Conservation (phyloP, 768 basidiomycete species). For the Mrakia frigida region DNA sequence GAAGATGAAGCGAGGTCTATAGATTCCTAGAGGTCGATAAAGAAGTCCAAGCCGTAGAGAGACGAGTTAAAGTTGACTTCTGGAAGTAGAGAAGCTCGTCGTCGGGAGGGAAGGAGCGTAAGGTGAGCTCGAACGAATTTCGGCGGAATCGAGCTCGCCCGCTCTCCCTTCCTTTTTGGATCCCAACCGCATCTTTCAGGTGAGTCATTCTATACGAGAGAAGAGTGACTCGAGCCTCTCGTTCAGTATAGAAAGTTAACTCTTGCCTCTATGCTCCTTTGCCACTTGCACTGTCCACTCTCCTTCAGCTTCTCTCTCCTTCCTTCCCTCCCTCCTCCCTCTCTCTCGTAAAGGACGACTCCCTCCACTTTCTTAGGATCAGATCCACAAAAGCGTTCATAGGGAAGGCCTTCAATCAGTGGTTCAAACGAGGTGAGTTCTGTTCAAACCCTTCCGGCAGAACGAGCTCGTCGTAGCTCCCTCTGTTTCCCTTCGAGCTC, state of each 20-base stretch:
- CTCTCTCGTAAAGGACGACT: neutral
- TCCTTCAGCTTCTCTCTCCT: neutral
- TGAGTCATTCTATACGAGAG: neutral
- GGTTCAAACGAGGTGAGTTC: no score
- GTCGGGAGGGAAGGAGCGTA: no score
- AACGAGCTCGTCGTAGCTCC: neutral
- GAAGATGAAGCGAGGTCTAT: no score
- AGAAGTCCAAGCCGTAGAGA: no score
- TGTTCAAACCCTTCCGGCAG: neutral
- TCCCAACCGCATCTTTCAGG: no score
- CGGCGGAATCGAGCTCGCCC: neutral
- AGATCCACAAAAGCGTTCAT: neutral
- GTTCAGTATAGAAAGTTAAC: no score
- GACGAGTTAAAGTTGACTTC: no score
- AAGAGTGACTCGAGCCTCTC: neutral
- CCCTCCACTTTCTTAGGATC: neutral
- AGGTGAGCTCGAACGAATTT: neutral
- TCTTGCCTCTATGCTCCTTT: no score
- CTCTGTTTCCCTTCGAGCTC: neutral
- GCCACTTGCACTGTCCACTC: neutral
- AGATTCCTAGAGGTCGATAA: no score
- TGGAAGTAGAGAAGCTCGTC: no score
- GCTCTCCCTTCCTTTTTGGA: neutral
- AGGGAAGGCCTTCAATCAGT: no score
- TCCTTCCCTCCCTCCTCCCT: slow-evolving; percentile 6